A percentile compares a stretch with the other conserved stretches of the same genome.
These are phyloP conservation scores for Rhodomyrtus tomentosa DNA, from an alignment of 345 rosid genomes.

Conservation along the genomic window DNA sequence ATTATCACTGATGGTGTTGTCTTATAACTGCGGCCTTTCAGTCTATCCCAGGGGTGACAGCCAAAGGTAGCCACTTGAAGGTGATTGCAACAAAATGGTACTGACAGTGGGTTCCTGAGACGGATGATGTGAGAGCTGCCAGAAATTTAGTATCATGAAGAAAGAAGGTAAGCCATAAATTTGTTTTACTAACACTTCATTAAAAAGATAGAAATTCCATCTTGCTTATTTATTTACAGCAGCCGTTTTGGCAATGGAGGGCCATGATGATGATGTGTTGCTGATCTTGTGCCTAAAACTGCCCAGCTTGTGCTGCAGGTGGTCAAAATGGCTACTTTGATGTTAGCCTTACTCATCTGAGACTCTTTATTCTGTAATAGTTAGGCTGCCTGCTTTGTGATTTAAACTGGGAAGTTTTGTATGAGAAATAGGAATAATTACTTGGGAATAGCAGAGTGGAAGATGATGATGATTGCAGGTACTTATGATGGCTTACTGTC, in stretches of 20 bases:
- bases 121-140: neutral
- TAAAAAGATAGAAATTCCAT: neutral
- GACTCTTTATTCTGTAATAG: constrained; percentile 6
- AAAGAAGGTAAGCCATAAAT: neutral
- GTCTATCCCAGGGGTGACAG: neutral
- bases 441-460: constrained; percentile 7
- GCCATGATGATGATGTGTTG: constrained; percentile 37
- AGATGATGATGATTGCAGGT: constrained; percentile 14
- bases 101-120: neutral
- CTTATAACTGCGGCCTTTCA: neutral
- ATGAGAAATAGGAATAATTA: neutral
- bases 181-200: neutral
- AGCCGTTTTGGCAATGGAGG: neutral
- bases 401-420: neutral
- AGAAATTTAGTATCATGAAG: neutral
- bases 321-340: constrained; percentile 30
- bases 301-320: constrained; percentile 53
- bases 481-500: constrained; percentile 6
- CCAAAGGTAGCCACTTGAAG: neutral
- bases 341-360: constrained; percentile 74
- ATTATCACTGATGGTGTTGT: neutral
- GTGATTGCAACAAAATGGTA: neutral
- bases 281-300: constrained; percentile 27
- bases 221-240: neutral
- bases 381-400: neutral